Evolutionary conservation across 129 eudicot species (phyloP).

Genomic region (Tagetes erecta): DNA sequence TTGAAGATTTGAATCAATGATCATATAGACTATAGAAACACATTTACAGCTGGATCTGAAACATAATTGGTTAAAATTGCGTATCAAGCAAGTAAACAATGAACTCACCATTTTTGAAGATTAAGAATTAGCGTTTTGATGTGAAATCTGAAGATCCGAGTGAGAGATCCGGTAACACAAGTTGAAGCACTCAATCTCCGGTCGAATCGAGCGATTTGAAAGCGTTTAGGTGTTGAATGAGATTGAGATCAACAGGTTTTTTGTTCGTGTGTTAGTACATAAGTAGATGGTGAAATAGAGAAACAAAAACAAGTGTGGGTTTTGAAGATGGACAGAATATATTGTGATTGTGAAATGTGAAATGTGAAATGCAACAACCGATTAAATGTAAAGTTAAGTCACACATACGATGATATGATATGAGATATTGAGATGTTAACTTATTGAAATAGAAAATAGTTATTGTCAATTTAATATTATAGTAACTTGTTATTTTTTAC

Average conservation of each 20-base stretch:
- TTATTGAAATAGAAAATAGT: too few species aligned
- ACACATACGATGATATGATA: neutral
- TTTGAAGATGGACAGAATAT: constrained; percentile 23
- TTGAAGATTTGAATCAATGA: constrained; percentile 19
- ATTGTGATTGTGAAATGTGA: neutral
- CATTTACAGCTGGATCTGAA: constrained; percentile 48
- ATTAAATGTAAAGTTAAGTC: neutral
- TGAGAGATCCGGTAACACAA: constrained; percentile 37
- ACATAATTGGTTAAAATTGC: constrained; percentile 16
- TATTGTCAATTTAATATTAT: too few species aligned
- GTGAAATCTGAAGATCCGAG: constrained; percentile 46
- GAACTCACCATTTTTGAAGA: constrained; percentile 53
- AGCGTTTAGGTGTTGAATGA: constrained; percentile 14
- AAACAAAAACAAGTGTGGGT: neutral
- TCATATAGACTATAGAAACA: neutral
- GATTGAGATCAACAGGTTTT: constrained; percentile 33
- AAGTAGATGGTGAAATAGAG: constrained; percentile 22
- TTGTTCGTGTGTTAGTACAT: constrained; percentile 18
- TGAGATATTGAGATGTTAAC: too few species aligned
- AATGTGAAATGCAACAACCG: constrained; percentile 19
- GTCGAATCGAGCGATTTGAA: constrained; percentile 29
- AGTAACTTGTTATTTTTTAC: too few species aligned
- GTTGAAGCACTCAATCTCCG: constrained; percentile 27
- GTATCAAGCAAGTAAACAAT: constrained; percentile 13
- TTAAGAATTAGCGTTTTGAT: constrained; percentile 15